Percentiles rank a stretch among this genome's conserved stretches.
Evolutionary conservation across 179 eudicot genomes (phyloP).

Genomic region (Heliamphora pulchella): DNA sequence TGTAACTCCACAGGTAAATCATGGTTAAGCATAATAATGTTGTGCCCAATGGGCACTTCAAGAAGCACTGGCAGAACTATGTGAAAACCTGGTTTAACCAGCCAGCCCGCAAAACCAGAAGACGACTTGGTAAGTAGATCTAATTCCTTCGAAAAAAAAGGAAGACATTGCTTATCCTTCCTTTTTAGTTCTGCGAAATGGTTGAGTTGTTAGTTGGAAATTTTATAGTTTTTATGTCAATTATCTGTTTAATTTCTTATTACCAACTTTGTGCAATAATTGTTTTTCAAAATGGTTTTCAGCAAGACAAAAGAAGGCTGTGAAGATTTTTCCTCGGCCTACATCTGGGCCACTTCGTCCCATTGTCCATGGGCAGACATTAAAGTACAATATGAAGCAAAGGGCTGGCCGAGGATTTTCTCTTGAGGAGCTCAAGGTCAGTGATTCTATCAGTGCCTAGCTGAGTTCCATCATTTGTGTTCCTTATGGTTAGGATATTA

Average conservation of each 20-base stretch:
- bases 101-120: slow-evolving; percentile 73
- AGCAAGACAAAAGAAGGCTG: slow-evolving; percentile 75
- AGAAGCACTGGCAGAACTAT: slow-evolving; percentile 88
- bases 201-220: not conserved
- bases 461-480: not conserved
- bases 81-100: slow-evolving; percentile 79
- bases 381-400: slow-evolving; percentile 79
- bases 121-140: slow-evolving; percentile 44
- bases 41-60: slow-evolving; percentile 65
- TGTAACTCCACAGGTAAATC: slow-evolving; percentile 34
- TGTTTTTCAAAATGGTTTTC: slow-evolving; percentile 17
- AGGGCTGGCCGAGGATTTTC: slow-evolving; percentile 81
- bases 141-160: not conserved
- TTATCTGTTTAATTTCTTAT: too few relatives aligned
- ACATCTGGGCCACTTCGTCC: slow-evolving; percentile 90
- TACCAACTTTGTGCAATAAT: not conserved
- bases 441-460: not conserved
- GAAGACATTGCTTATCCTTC: too few relatives aligned
- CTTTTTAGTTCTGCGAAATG: too few relatives aligned
- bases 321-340: slow-evolving; percentile 75
- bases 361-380: slow-evolving; percentile 74
- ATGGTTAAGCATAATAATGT: slow-evolving; percentile 75
- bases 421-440: slow-evolving; percentile 75
- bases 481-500: too few relatives aligned
- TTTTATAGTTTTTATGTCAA: not conserved